phyloP scores from a whole-genome alignment of 495 filamentous ascomycete genomes.

The Endocarpon pusillum region DNA sequence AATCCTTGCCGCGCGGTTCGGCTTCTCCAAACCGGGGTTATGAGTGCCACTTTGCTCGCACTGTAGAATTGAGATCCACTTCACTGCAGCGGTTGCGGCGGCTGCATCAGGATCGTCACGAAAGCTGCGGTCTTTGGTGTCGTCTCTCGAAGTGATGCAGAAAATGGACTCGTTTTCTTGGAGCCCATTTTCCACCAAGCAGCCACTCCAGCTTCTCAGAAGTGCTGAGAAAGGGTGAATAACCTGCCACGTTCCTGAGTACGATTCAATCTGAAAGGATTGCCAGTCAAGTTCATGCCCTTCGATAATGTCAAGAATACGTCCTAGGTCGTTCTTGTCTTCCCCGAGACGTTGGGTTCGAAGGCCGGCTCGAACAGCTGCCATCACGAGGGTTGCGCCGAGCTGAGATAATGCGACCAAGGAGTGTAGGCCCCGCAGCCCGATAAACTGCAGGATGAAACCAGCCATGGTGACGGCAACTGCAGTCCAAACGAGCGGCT shows the following conservation, averaged over 20 bases:
- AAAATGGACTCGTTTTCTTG: neutral
- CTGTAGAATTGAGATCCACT: no score
- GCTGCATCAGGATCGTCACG: neutral
- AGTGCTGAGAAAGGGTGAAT: no score
- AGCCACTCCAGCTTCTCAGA: no score
- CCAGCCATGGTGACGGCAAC: slow-evolving; percentile 24
- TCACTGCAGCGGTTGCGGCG: neutral
- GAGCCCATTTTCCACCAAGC: no score
- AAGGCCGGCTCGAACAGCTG: slow-evolving; percentile 26
- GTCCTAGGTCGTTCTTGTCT: neutral
- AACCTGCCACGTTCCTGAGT: no score
- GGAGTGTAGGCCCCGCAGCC: slow-evolving; percentile 30
- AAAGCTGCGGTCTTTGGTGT: neutral
- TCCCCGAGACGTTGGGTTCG: slow-evolving; percentile 6
- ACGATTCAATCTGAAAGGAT: neutral
- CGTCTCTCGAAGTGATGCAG: no score
- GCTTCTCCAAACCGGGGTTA: no score
- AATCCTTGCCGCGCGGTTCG: neutral
- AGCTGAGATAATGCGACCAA: slow-evolving; percentile 30
- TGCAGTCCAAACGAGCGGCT: slow-evolving; percentile 5
- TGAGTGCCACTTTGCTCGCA: no score
- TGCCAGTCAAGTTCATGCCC: neutral
- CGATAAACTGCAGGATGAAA: slow-evolving; percentile 33
- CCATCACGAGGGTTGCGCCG: slow-evolving; percentile 29
- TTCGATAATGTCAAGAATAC: neutral